Evolutionary conservation across 306 rosid genomes (phyloP).

Genomic region (Myrica gale): DNA sequence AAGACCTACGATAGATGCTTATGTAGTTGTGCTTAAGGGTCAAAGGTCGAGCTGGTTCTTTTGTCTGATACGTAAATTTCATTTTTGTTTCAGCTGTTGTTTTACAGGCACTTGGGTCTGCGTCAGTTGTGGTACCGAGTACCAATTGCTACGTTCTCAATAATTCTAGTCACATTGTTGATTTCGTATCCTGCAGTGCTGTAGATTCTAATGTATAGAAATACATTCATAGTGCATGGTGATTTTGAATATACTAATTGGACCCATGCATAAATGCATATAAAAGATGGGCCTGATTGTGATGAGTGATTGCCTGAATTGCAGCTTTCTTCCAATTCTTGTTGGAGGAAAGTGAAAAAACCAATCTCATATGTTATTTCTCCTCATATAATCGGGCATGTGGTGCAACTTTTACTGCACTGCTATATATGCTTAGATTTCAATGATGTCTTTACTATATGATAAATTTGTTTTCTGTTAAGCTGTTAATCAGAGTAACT

Average conservation of each 20-base stretch:
- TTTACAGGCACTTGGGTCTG: constrained; percentile 37
- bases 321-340: background rate
- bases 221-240: background rate
- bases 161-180: constrained; percentile 79
- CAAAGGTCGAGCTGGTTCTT: background rate
- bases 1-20: background rate
- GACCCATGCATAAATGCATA: background rate
- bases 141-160: constrained; percentile 79
- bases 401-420: background rate
- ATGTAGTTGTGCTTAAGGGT: background rate
- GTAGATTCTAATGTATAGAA: background rate
- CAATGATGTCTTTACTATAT: background rate
- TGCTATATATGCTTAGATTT: background rate
- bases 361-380: too few species aligned
- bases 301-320: background rate
- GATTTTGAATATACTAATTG: constrained; percentile 8
- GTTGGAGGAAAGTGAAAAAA: too few species aligned
- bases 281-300: background rate
- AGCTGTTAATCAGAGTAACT: constrained; percentile 60
- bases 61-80: background rate
- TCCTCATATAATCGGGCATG: too few species aligned
- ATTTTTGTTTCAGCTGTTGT: constrained; percentile 46
- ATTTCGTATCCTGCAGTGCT: constrained; percentile 71
- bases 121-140: constrained; percentile 55
- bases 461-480: constrained; percentile 36